phyloP scores from a whole-genome alignment of 352 stramenopile species.

The Globisporangium orthogonon region DNA sequence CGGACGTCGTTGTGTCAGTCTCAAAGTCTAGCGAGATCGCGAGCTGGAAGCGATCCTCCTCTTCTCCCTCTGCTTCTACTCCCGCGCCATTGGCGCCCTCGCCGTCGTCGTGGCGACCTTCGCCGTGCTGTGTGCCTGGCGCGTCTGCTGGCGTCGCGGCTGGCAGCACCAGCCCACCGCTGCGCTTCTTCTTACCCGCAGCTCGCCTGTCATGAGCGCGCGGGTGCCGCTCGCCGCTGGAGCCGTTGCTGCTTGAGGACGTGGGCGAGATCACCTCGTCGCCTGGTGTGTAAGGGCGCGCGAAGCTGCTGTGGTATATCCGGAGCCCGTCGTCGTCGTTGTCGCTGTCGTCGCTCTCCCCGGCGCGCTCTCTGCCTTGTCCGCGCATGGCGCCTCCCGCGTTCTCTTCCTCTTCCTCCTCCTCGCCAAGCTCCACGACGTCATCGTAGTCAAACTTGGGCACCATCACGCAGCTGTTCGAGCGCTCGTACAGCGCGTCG shows the following conservation, averaged over 20 bases:
- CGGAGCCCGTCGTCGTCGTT: constrained; percentile 4
- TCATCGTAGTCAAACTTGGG: constrained; percentile 15
- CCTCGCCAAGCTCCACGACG: constrained; percentile 3
- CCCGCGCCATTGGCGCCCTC: not conserved
- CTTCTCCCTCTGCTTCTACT: constrained; percentile 17
- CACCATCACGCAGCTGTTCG: constrained; percentile 16
- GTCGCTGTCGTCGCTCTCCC: not conserved
- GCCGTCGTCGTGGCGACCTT: constrained; percentile 17
- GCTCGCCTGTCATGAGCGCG: constrained; percentile 1
- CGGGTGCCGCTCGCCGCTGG: constrained; percentile 21
- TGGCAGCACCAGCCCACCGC: not conserved
- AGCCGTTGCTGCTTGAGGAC: constrained; percentile 55
- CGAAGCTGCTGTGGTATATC: constrained; percentile 9
- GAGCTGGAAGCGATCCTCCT: constrained; percentile 39
- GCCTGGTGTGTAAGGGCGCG: constrained; percentile 2
- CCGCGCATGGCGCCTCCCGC: not conserved
- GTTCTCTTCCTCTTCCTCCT: constrained; percentile 3
- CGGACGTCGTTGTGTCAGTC: constrained; percentile 34
- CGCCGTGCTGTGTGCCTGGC: not conserved
- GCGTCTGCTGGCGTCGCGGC: not conserved
- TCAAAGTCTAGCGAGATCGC: constrained; percentile 64
- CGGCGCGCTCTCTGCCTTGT: not conserved
- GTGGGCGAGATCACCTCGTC: constrained; percentile 36
- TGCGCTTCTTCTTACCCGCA: constrained; percentile 5
- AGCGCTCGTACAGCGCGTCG: constrained; percentile 8